Evolutionary conservation across 305 asterid species (phyloP).

Genomic region (Solanum hybrid): DNA sequence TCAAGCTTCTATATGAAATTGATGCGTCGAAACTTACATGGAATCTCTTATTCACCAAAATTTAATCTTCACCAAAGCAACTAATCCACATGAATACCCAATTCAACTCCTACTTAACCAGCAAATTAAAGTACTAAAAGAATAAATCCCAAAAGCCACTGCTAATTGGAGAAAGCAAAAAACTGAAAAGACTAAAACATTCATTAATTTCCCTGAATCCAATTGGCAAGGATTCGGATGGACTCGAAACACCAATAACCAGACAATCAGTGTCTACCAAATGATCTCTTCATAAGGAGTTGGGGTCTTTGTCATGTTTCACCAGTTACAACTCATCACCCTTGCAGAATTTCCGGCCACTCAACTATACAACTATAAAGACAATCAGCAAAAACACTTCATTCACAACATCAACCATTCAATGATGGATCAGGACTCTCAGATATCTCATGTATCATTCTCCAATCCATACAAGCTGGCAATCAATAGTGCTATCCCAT

Average conservation of each 20-base stretch:
- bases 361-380: neutral
- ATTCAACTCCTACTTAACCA: neutral
- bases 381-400: neutral
- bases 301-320: neutral
- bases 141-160: neutral
- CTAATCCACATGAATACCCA: neutral
- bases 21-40: constrained; percentile 11
- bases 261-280: neutral
- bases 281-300: neutral
- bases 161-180: constrained; percentile 1
- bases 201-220: constrained; percentile 3
- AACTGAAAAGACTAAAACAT: neutral
- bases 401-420: neutral
- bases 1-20: neutral
- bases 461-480: neutral
- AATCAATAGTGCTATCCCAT: neutral
- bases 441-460: neutral
- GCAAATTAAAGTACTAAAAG: neutral
- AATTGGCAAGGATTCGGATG: neutral
- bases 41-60: constrained; percentile 14
- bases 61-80: neutral
- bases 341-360: neutral
- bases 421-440: neutral
- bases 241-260: neutral
- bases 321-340: neutral